phyloP scores from a whole-genome alignment of 75 land plant species.

The Azolla pinnata region DNA sequence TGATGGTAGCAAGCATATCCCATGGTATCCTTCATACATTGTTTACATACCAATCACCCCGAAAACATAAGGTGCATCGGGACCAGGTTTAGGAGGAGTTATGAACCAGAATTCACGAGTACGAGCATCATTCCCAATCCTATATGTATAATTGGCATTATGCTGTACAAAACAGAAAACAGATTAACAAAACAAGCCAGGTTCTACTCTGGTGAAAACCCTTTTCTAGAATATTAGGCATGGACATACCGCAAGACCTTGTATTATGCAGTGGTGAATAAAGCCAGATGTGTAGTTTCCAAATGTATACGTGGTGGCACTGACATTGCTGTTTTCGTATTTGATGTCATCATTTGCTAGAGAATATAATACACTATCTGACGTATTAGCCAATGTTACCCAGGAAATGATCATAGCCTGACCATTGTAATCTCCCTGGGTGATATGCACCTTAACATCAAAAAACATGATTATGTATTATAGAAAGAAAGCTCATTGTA shows the following conservation, averaged over 20 bases:
- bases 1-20: no score
- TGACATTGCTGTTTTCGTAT: conserved; percentile 21
- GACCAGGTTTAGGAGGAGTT: conserved; percentile 51
- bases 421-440: conserved; percentile 89
- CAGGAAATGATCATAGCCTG: conserved; percentile 73
- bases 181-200: no score
- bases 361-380: conserved; percentile 38
- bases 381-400: conserved; percentile 43
- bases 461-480: background rate
- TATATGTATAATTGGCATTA: conserved; percentile 55
- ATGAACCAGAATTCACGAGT: conserved; percentile 53
- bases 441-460: conserved; percentile 62
- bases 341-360: conserved; percentile 29
- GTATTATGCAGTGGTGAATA: conserved; percentile 42
- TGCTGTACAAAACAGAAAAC: conserved; percentile 19
- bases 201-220: no score
- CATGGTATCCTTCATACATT: background rate
- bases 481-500: background rate
- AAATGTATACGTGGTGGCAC: conserved; percentile 37
- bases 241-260: conserved; percentile 12
- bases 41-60: conserved; percentile 52
- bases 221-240: background rate
- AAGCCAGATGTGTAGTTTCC: conserved; percentile 55
- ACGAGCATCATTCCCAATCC: conserved; percentile 36
- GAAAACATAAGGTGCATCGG: conserved; percentile 59